Evolutionary conservation across 2,329 filamentous ascomycete genomes (phyloP).

Genomic region (Phialophora macrospora): DNA sequence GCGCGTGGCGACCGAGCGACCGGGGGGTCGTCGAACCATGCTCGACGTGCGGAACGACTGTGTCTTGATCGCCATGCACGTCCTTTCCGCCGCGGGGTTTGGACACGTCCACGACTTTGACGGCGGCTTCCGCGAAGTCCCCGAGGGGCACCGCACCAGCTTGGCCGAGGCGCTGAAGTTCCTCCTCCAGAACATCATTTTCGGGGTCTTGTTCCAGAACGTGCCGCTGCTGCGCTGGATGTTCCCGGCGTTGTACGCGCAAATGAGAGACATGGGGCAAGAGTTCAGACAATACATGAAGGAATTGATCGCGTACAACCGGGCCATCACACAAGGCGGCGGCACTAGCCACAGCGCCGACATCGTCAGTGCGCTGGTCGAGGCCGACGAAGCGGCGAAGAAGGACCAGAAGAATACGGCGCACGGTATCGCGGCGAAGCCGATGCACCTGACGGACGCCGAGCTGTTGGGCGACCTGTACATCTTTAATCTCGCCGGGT

Average conservation of each 20-base stretch:
- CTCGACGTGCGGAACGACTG: conserved; percentile 43
- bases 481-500: conserved; percentile 57
- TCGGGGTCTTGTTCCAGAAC: conserved; percentile 21
- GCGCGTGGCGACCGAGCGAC: conserved; percentile 5
- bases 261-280: conserved; percentile 26
- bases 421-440: conserved; percentile 32
- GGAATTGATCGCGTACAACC: conserved; percentile 32
- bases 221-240: conserved; percentile 40
- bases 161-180: conserved; percentile 39
- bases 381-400: conserved; percentile 37
- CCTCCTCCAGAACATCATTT: conserved; percentile 34
- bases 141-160: conserved; percentile 37
- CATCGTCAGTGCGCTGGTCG: conserved; percentile 33
- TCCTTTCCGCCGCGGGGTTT: conserved; percentile 48
- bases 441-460: conserved; percentile 43
- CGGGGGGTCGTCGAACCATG: not conserved
- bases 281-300: conserved; percentile 29
- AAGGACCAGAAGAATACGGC: conserved; percentile 45
- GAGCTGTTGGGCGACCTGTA: conserved; percentile 59
- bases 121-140: conserved; percentile 18
- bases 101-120: conserved; percentile 39
- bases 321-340: conserved; percentile 40
- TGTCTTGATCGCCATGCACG: conserved; percentile 46
- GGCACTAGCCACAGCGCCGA: conserved; percentile 32
- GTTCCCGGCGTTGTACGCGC: conserved; percentile 37